Evolutionary conservation across 2,329 filamentous ascomycete species (phyloP), one percentile per base, ranked within the genome.

Genomic region (Ascochyta fabae): DNA sequence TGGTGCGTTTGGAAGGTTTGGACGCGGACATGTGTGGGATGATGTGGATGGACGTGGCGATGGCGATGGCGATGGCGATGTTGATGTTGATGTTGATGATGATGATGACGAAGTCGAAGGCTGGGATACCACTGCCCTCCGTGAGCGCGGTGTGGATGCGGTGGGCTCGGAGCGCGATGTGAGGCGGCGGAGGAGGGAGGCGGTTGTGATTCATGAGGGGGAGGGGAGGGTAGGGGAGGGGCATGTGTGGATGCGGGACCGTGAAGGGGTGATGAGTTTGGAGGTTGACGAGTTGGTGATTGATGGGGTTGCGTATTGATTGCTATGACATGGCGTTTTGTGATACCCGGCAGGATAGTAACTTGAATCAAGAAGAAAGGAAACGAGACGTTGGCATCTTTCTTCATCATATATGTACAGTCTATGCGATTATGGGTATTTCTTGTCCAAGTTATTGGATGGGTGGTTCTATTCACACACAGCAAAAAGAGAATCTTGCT

Each of bases 191-290:
- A 84, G 94, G 69, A 84, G 92, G 62, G 92, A 96, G 78, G 92
- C 92, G 4, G 93, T 97, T 85, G 92, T 97, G 19, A 80, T 96
- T 53, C 94, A 92, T 67, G 92, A 96, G 68, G 90, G 91, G n/a
- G 91, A 86, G 22, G 83, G 88, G 29, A 89, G 90, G 1, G 74
- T 96, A 40, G 86, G 84, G 4, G 84, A 86, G 60, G 86, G 86
- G 40, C 90, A 96, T 70, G 96, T 96, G 33, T 91, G 93, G 48
- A 88, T 95, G 73, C 53, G 73, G 33, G 65, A 69, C 52, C 61
- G 57, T 3, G 58, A 45, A 40, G 53, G 33, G 62, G 65, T 47
- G 16, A 45, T 54, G 52, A 36, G 40, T 7, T 24, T 54, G 45
- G 44, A 47, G 29, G 50, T 48, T 38, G 44, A 35, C 16, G 52